Percentiles rank a stretch among this genome's conserved stretches.
These are phyloP conservation scores for Bipolaris zeicola DNA, from an alignment of 2,329 filamentous ascomycete species.

Conservation along the genomic window DNA sequence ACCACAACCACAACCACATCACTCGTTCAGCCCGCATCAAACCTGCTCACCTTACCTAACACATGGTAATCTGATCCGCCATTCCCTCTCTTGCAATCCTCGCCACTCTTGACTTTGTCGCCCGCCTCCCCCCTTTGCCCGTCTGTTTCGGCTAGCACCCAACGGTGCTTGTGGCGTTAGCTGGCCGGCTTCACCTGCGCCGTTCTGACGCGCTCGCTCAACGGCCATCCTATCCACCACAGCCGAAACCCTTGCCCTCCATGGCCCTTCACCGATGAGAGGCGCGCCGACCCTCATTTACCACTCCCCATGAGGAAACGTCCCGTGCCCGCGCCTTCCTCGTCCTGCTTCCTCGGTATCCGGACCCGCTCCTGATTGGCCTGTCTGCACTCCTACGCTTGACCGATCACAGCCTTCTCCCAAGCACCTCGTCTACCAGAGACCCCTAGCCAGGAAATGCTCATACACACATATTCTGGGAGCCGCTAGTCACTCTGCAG, in stretches of 20 bases:
- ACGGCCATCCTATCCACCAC: slow-evolving; percentile 13
- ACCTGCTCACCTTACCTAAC: not conserved
- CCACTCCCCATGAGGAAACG: slow-evolving; percentile 9
- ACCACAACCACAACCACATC: not conserved
- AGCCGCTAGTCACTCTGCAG: slow-evolving; percentile 9
- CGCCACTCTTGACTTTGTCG: not conserved
- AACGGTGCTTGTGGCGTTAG: slow-evolving; percentile 15
- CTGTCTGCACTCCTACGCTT: not conserved
- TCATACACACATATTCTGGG: not conserved
- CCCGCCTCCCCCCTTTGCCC: slow-evolving; percentile 1
- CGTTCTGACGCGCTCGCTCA: slow-evolving; percentile 13
- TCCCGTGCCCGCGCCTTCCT: slow-evolving; percentile 5
- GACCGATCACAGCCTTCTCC: slow-evolving; percentile 6
- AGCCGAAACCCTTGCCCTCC: slow-evolving; percentile 7
- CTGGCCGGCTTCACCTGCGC: slow-evolving; percentile 7
- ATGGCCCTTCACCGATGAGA: slow-evolving; percentile 13
- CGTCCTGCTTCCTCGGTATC: slow-evolving; percentile 8
- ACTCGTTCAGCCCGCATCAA: not conserved
- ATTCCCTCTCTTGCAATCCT: not conserved
- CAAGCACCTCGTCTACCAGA: slow-evolving; percentile 10
- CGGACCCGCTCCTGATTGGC: slow-evolving; percentile 7
- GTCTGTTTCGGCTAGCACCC: slow-evolving; percentile 14
- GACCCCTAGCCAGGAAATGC: slow-evolving; percentile 4
- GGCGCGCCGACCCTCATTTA: slow-evolving; percentile 7
- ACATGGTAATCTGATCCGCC: not conserved